Base-by-base conservation (phyloP, 495 filamentous ascomycete genomes). In the Daldinia grandis region DNA sequence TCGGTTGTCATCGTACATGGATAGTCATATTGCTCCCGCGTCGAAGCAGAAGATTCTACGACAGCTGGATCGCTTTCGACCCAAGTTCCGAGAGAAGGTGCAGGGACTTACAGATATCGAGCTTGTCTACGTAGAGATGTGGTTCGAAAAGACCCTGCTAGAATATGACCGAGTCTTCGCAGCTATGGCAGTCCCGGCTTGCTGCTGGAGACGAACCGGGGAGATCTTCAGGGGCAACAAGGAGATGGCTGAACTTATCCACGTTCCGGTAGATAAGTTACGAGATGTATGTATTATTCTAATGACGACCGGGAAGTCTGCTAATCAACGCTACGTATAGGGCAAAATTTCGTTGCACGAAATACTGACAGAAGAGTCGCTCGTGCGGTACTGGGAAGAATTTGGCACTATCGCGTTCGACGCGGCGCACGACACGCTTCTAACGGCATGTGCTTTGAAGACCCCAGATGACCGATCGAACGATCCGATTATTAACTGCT, bases 321-420 rank as follows among this genome's bases (percentile, higher is more conserved):
- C 70, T 73, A 27, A 73, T 37, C 4, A 14, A 17, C 24, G 14
- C 17, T n/a, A 6, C 53, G 38, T 62, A 1, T 67, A 98, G 95
- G 95, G 95, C 47, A 96, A 97, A 78, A 88, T 98, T 65, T 92
- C 95, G 9, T 86, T 99, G 37, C 97, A 99, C 78, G 94, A 99
- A 74, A 94, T 99, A 57, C 88, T 99, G 37, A 91, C 91, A 5
- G 95, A 98, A 80, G 92, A 95, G 54, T 94, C 94, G 62, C 87
- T 96, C 53, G 96, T 98, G 68, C 91, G 91, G 78, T 99, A 99
- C 74, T 99, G 95, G 95, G 95, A 99, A 80, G 97, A 98, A 74
- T 98, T 98, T 75, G 94, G 94, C 15, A 92, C 92, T n/a, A 98
- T 99, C 74, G 95, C 96, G 21, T 99, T 99, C 75, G 95, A 99